These are phyloP conservation scores for Penicillium sclerotigenum DNA, from an alignment of 2,329 filamentous ascomycete genomes.

Conservation along the genomic window DNA sequence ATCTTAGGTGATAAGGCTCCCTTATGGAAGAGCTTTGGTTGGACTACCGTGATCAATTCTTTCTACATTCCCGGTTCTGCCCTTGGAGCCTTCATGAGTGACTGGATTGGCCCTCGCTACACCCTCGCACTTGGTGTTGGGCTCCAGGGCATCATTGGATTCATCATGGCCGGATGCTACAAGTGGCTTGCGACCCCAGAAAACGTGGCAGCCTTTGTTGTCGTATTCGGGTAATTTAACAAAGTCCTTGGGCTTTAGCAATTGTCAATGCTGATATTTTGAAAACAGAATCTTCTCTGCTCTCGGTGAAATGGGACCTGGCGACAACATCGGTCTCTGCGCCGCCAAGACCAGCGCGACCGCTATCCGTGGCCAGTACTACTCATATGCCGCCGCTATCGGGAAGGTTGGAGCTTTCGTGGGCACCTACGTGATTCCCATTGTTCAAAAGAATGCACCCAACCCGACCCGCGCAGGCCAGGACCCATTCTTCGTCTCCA, in stretches of 20 bases:
- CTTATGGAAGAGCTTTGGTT: constrained; percentile 77
- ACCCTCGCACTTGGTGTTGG: constrained; percentile 69
- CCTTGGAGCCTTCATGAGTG: constrained; percentile 71
- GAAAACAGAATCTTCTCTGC: constrained; percentile 62
- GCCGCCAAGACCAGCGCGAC: constrained; percentile 87
- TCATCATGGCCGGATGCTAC: constrained; percentile 84
- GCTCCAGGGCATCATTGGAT: constrained; percentile 74
- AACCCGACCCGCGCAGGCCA: constrained; percentile 62
- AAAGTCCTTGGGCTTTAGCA: background rate
- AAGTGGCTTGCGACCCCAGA: constrained; percentile 61
- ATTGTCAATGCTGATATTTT: background rate
- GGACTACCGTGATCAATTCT: constrained; percentile 82
- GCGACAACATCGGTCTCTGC: constrained; percentile 85
- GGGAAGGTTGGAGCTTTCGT: constrained; percentile 67
- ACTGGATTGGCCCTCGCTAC: constrained; percentile 74
- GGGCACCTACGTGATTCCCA: constrained; percentile 76
- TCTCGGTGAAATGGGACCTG: constrained; percentile 77
- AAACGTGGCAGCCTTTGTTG: constrained; percentile 72
- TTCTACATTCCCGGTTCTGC: constrained; percentile 86
- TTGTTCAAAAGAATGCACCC: constrained; percentile 60
- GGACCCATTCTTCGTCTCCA: constrained; percentile 87
- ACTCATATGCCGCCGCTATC: constrained; percentile 50
- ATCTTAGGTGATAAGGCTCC: constrained; percentile 63
- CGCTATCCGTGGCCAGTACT: constrained; percentile 75
- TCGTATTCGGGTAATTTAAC: constrained; percentile 62